Evolutionary conservation across 441 rosid genomes (phyloP), one percentile per base, ranked within the genome.

Genomic region (Arabidopsis hybrid): DNA sequence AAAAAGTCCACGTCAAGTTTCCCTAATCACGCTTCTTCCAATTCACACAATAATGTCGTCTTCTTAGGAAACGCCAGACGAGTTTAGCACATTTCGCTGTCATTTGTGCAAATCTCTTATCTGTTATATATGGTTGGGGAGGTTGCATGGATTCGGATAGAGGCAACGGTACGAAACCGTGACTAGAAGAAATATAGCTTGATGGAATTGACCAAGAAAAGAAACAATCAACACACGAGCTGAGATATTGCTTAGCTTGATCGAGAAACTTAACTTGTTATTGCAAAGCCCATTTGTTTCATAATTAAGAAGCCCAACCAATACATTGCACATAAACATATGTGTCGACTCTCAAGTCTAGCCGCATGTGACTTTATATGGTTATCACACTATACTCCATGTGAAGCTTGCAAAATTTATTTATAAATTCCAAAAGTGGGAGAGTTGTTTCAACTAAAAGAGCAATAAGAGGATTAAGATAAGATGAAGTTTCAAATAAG

Each of bases 21-120:
- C 51, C 21, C 39, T 67, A 60, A 60, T 46, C 65, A 65, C 43
- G 65, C 34, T 16, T 73, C 51, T 57, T 67, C 74, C 69, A 67
- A 11, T 60, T 51, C 58, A 62, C n/a, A 8, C 69, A 14, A 51
- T 36, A 45, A 47, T 69, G 65, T 69, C 38, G 58, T 39, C 65
- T 69, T 63, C 71, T 63, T 62, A 56, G 60, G 31, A 46, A 76
- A 69, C 45, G 71, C 75, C 70, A 69, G 9, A 63, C 7, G 60
- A 76, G 70, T 69, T 76, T 55, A 63, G 21, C 39, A 3, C 47
- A 69, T 47, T 9, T 70, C 61, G 6, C 18, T 69, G 57, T 76
- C 79, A 47, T 9, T 63, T 47, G 8, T 56, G 55, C 9, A 46
- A 62, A 50, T 56, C 52, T 76, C 71, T 76, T 76, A 76, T 76